Conservation (phyloP, 768 basidiomycete species). For the Leccinum pellstonianum region DNA sequence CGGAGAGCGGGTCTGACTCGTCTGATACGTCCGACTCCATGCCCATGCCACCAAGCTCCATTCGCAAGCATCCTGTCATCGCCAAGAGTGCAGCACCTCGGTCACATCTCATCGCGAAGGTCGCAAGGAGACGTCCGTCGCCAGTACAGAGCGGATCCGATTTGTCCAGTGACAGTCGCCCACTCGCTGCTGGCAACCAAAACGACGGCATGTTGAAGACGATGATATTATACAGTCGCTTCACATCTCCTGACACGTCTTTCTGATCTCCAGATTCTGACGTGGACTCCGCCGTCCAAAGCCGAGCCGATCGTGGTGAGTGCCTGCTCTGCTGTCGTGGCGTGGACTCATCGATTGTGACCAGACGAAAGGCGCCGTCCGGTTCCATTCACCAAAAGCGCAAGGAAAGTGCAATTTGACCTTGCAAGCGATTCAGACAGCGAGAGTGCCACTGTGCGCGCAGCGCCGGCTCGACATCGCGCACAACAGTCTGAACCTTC, state of each 20-base stretch:
- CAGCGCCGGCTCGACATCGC: slow-evolving; percentile 5
- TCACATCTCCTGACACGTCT: neutral
- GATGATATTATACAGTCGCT: neutral
- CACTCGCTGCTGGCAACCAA: slow-evolving; percentile 1
- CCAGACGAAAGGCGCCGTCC: slow-evolving; percentile 9
- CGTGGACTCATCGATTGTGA: neutral
- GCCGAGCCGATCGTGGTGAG: slow-evolving; percentile 5
- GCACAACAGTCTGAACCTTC: neutral
- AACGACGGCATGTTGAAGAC: slow-evolving; percentile 12
- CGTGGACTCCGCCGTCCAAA: slow-evolving; percentile 1
- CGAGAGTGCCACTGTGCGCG: slow-evolving; percentile 17
- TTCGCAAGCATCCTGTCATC: neutral
- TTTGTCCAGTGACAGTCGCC: slow-evolving; percentile 6
- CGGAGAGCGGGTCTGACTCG: slow-evolving; percentile 2
- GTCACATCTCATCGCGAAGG: slow-evolving; percentile 6
- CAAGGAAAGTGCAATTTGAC: slow-evolving; percentile 20
- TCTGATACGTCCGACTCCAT: slow-evolving; percentile 5
- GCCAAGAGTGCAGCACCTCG: slow-evolving; percentile 2
- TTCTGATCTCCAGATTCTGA: slow-evolving; percentile 18
- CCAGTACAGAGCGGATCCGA: slow-evolving; percentile 1
- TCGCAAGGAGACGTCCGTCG: slow-evolving; percentile 15
- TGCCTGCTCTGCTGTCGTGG: neutral
- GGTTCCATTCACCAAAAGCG: neutral
- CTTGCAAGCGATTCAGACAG: slow-evolving; percentile 9
- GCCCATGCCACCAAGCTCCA: neutral